Conservation (phyloP, 2,329 filamentous ascomycete species). For the Monilinia laxa region DNA sequence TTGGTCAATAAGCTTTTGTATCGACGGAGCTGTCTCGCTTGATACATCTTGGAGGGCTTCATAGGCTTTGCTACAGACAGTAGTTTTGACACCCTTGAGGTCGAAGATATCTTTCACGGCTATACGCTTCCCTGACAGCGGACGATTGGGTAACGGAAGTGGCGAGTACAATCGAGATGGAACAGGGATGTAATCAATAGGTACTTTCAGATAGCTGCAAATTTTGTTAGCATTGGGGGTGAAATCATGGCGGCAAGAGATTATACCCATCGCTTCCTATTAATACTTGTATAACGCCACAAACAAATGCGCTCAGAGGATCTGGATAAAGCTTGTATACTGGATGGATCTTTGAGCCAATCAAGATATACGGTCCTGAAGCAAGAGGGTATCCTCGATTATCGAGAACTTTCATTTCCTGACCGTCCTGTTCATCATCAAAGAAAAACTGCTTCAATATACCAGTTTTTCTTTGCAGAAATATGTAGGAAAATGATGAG, state of each 20-base stretch:
- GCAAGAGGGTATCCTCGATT: neutral
- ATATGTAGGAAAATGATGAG: neutral
- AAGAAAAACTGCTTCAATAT: neutral
- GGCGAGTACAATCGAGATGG: slow-evolving; percentile 12
- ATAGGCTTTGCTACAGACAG: slow-evolving; percentile 58
- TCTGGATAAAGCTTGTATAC: slow-evolving; percentile 15
- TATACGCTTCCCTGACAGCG: slow-evolving; percentile 58
- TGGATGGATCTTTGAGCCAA: neutral
- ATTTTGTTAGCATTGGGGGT: neutral
- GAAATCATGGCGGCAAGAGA: neutral
- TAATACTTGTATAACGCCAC: slow-evolving; percentile 1
- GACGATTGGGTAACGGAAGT: slow-evolving; percentile 30
- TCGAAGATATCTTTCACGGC: slow-evolving; percentile 64
- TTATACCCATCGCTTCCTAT: neutral
- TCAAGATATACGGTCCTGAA: slow-evolving; percentile 14
- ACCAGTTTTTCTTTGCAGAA: neutral
- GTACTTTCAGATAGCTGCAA: slow-evolving; percentile 3
- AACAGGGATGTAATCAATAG: neutral
- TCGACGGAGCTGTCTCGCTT: slow-evolving; percentile 48
- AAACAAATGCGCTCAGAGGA: slow-evolving; percentile 16
- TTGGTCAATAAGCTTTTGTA: slow-evolving; percentile 55
- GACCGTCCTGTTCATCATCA: neutral
- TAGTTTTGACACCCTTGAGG: slow-evolving; percentile 55
- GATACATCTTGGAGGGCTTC: slow-evolving; percentile 49
- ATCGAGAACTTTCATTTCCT: neutral